phyloP scores from a whole-genome alignment of 2,329 filamentous ascomycete species.

The Aspergillus japonicus region DNA sequence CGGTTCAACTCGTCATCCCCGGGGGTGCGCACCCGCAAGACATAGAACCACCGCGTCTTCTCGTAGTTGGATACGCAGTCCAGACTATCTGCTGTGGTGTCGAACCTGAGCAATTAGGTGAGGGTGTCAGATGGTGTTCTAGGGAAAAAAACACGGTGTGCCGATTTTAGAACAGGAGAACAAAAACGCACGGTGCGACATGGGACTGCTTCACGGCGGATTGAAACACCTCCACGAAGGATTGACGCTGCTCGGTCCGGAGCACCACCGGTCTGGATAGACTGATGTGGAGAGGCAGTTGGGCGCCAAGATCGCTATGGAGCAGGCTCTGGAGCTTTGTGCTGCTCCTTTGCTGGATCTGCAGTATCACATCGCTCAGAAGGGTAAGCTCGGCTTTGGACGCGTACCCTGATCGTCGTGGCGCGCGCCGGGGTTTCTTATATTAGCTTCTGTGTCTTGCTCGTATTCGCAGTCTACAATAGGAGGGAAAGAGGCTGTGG shows the following conservation, averaged over 20 bases:
- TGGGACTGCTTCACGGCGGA: slow-evolving; percentile 43
- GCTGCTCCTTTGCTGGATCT: slow-evolving; percentile 34
- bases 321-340: slow-evolving; percentile 64
- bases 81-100: slow-evolving; percentile 47
- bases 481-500: neutral
- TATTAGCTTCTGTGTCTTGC: neutral
- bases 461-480: neutral
- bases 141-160: neutral
- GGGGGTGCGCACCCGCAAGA: slow-evolving; percentile 61
- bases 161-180: neutral
- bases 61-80: slow-evolving; percentile 68
- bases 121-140: neutral
- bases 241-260: slow-evolving; percentile 66
- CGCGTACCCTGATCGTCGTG: slow-evolving; percentile 40
- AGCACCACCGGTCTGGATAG: slow-evolving; percentile 80
- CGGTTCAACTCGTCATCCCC: slow-evolving; percentile 56
- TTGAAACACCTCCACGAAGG: slow-evolving; percentile 61
- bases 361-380: slow-evolving; percentile 32
- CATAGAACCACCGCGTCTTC: slow-evolving; percentile 76
- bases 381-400: slow-evolving; percentile 33
- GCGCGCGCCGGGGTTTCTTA: slow-evolving; percentile 10
- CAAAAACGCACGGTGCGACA: slow-evolving; percentile 45
- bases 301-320: slow-evolving; percentile 72
- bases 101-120: slow-evolving; percentile 45
- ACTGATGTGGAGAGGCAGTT: slow-evolving; percentile 84